Evolutionary conservation across 805 yeast species (phyloP).

Genomic region (Yamadazyma olivae): DNA sequence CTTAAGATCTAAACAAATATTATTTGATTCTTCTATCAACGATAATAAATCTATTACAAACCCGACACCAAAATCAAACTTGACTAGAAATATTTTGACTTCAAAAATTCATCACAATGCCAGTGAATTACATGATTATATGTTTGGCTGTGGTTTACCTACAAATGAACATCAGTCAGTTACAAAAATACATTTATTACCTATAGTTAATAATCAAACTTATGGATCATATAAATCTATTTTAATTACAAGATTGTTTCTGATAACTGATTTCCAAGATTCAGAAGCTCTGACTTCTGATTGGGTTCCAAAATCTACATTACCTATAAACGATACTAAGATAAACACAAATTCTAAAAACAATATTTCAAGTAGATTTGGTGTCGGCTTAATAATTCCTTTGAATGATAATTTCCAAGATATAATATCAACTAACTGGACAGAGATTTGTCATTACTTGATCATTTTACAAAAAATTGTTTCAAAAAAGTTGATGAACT

Average conservation of each 20-base stretch:
- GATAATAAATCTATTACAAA: slow-evolving; percentile 3
- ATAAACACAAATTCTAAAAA: slow-evolving; percentile 12
- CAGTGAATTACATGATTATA: slow-evolving; percentile 46
- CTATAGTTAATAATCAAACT: slow-evolving; percentile 36
- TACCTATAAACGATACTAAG: slow-evolving; percentile 24
- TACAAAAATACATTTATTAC: slow-evolving; percentile 48
- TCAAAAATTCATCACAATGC: slow-evolving; percentile 37
- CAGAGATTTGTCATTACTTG: slow-evolving; percentile 39
- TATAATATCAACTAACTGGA: slow-evolving; percentile 49
- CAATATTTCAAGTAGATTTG: slow-evolving; percentile 35
- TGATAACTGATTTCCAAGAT: slow-evolving; percentile 24
- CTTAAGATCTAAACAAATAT: slow-evolving; percentile 43
- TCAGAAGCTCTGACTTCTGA: neutral
- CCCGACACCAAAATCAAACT: slow-evolving; percentile 6
- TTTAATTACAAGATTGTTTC: slow-evolving; percentile 45
- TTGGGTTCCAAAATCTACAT: slow-evolving; percentile 45
- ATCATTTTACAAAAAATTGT: slow-evolving; percentile 38
- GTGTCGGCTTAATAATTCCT: slow-evolving; percentile 50
- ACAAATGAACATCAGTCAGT: slow-evolving; percentile 41
- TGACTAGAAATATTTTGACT: slow-evolving; percentile 17
- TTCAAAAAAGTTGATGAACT: slow-evolving; percentile 31
- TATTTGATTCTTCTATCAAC: slow-evolving; percentile 39
- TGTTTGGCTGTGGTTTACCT: slow-evolving; percentile 59
- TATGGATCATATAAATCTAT: slow-evolving; percentile 32
- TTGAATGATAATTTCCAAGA: slow-evolving; percentile 35